Base-by-base conservation (phyloP, 108 stramenopile genomes). In the Pseudonitzschia delicatissima region DNA sequence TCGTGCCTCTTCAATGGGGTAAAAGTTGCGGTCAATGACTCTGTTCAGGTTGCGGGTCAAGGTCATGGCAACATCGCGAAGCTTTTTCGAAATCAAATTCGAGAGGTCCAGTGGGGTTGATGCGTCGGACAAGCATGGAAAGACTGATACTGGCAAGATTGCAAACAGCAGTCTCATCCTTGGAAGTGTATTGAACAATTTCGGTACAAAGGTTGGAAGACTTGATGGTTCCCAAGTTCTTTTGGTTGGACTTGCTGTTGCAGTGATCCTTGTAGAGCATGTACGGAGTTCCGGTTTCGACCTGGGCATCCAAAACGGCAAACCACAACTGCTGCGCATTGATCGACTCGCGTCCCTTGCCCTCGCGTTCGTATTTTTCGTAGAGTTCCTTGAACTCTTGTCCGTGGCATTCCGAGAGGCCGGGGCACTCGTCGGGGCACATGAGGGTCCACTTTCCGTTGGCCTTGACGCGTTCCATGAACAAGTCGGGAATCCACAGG, bases 261-360 rank as follows among this genome's bases (percentile, higher is more conserved):
- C 97, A 98, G 45, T 92, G 87, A 75, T 99, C 99, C 90, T 99
- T 99, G 93, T 85, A 99, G 64, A 99, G 82, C 95, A 99, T 99
- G 90, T 98, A 99, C 36, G 99, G 99, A 42, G 97, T 98, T 63
- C 99, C 99, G 5, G 98, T 99, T 87, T 99, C 99, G 36, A 98
- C 94, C 85, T 99, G 99, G 15, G 92, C 85, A 74, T 97, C 96
- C 72, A 99, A 77, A 73, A 99, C 86, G 52, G 96, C 95, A 82
- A 95, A 96, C 99, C 99, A 99, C 29, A 99, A 76, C 68, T 94
- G 87, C 68, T 96, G 99, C 4, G 99, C 99, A 61, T 88, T 82
- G 72, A 99, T 90, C 28, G 92, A 93, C 69, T 90, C 78, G 26
- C 96, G 81, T 27, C 80, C 97, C 67, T 82, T 83, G 35, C 97